phyloP scores from a whole-genome alignment of 306 rosid species.

The Sicyos edulis region DNA sequence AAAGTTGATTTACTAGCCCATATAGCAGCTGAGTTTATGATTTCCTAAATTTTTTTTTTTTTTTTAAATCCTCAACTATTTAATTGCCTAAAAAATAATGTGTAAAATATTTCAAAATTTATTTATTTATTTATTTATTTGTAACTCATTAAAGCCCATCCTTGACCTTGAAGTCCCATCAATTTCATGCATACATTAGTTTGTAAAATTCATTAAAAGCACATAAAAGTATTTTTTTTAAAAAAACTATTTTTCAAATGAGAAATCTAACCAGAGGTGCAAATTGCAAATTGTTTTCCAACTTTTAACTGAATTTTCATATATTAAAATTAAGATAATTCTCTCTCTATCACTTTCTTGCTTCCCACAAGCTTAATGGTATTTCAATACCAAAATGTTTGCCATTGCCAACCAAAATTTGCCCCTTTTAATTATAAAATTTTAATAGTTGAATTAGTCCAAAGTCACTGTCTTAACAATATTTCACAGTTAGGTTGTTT shows the following conservation, averaged over 20 bases:
- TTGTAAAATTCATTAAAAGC: neutral
- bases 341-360: conserved; percentile 15
- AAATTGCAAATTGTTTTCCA: neutral
- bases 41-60: neutral
- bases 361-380: conserved; percentile 27
- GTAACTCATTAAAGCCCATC: too few relatives aligned
- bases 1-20: too few relatives aligned
- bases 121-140: neutral
- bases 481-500: neutral
- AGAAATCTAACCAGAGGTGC: neutral
- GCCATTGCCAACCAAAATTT: too few relatives aligned
- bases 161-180: neutral
- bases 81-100: neutral
- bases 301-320: neutral
- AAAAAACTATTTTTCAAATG: neutral
- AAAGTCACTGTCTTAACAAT: neutral
- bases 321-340: neutral
- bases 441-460: neutral
- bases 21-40: too few relatives aligned
- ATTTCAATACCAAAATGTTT: too few relatives aligned
- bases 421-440: too few relatives aligned
- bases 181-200: neutral
- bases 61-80: neutral
- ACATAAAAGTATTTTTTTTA: neutral
- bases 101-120: neutral